These are phyloP conservation scores for Pythium periplocum DNA, from an alignment of 352 stramenopile species.

Conservation along the genomic window DNA sequence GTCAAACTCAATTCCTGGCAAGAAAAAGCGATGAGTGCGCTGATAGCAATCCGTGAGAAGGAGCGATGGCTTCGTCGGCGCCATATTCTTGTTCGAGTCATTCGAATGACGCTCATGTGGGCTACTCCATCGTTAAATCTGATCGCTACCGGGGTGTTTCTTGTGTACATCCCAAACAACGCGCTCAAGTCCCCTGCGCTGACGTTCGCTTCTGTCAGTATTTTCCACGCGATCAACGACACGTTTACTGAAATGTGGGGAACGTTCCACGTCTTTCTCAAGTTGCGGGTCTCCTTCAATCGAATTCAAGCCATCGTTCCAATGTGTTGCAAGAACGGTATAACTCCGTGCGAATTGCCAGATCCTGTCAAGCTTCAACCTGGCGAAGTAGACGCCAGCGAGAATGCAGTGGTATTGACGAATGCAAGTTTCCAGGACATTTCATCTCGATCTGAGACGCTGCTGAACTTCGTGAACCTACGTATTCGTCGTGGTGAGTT, in stretches of 20 bases:
- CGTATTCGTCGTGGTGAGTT: slow-evolving; percentile 38
- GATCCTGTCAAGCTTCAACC: slow-evolving; percentile 22
- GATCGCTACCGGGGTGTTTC: slow-evolving; percentile 23
- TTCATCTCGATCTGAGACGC: slow-evolving; percentile 6
- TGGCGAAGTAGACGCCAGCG: slow-evolving; percentile 13
- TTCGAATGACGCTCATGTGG: slow-evolving; percentile 34
- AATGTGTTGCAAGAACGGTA: slow-evolving; percentile 6
- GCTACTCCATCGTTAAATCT: slow-evolving; percentile 29
- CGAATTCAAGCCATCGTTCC: slow-evolving; percentile 23
- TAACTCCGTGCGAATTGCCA: slow-evolving; percentile 14
- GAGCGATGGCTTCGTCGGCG: slow-evolving; percentile 25
- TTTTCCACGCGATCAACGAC: slow-evolving; percentile 38
- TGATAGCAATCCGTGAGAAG: slow-evolving; percentile 29
- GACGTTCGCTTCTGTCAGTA: slow-evolving; percentile 27
- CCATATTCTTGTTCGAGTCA: slow-evolving; percentile 19
- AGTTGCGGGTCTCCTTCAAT: slow-evolving; percentile 24
- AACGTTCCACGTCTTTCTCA: slow-evolving; percentile 16
- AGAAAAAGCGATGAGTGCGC: slow-evolving; percentile 35
- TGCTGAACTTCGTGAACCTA: slow-evolving; percentile 50
- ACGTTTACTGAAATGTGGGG: slow-evolving; percentile 15
- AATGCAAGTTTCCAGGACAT: slow-evolving; percentile 41
- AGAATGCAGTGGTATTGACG: slow-evolving; percentile 29
- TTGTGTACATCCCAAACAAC: slow-evolving; percentile 20
- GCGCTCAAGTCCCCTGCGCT: slow-evolving; percentile 25
- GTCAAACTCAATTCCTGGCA: slow-evolving; percentile 58